A percentile compares a stretch with the other conserved stretches of the same genome.
These are phyloP conservation scores for Plasmodium gonderi DNA, from an alignment of 169 alveolate species.

Conservation along the genomic window DNA sequence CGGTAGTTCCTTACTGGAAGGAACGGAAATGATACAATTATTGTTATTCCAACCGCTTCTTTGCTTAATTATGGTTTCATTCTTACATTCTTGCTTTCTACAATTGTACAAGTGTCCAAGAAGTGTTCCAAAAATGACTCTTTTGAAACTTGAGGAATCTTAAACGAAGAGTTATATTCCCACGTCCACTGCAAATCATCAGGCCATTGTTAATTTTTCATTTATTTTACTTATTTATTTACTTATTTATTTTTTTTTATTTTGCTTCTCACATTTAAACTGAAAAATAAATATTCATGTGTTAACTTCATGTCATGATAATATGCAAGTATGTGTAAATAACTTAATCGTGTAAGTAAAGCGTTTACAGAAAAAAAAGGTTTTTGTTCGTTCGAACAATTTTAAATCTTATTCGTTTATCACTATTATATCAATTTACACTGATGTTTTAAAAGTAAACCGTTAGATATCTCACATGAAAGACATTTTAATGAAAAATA, in stretches of 20 bases:
- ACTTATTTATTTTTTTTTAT: not conserved
- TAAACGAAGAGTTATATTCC: not conserved
- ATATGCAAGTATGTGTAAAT: too few species aligned
- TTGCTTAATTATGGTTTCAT: not conserved
- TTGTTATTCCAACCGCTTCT: not conserved
- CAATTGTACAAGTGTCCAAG: not conserved
- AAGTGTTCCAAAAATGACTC: not conserved
- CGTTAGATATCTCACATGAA: not conserved
- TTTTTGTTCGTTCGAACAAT: not conserved
- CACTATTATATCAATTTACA: not conserved
- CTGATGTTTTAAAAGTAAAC: not conserved
- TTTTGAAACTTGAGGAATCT: not conserved
- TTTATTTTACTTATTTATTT: too few species aligned
- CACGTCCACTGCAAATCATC: not conserved
- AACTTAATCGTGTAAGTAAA: too few species aligned
- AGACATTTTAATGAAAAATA: not conserved
- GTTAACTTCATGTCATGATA: too few species aligned
- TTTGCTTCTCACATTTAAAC: too few species aligned
- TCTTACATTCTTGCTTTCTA: not conserved
- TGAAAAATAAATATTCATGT: too few species aligned
- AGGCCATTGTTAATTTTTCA: not conserved
- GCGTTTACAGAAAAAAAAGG: too few species aligned
- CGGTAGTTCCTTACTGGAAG: not conserved
- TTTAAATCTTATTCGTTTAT: not conserved
- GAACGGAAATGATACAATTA: not conserved